These are phyloP conservation scores for Fragosphaeria purpurea DNA, from an alignment of 2,329 filamentous ascomycete genomes.

Conservation along the genomic window DNA sequence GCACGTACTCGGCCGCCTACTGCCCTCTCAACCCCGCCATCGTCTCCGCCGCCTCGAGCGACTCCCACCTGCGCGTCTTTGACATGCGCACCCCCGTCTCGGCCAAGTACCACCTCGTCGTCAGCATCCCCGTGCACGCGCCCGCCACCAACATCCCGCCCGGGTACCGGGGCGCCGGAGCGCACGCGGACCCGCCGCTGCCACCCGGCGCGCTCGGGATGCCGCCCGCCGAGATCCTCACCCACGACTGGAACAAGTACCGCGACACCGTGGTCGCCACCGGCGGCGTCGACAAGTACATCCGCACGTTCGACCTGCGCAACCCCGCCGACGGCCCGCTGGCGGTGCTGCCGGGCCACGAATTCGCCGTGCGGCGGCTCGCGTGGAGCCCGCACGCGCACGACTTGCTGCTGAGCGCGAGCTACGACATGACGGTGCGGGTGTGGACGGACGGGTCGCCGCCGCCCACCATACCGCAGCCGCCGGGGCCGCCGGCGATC, in stretches of 20 bases:
- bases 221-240: constrained; percentile 73
- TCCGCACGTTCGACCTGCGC: constrained; percentile 86
- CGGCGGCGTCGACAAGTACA: constrained; percentile 75
- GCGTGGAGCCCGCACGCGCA: constrained; percentile 92
- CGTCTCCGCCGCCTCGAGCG: constrained; percentile 77
- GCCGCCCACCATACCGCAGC: constrained; percentile 22
- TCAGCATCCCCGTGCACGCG: constrained; percentile 75
- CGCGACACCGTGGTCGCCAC: constrained; percentile 74
- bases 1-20: constrained; percentile 89
- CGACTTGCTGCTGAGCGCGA: constrained; percentile 76
- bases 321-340: constrained; percentile 63
- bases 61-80: constrained; percentile 82
- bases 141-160: constrained; percentile 27
- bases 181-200: constrained; percentile 14
- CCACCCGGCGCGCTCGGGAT: constrained; percentile 24
- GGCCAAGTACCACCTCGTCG: constrained; percentile 76
- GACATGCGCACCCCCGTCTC: constrained; percentile 80
- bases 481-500: constrained; percentile 19
- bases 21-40: constrained; percentile 79
- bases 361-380: constrained; percentile 78
- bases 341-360: constrained; percentile 69
- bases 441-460: constrained; percentile 73
- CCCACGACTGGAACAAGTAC: constrained; percentile 99
- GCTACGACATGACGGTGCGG: constrained; percentile 96
- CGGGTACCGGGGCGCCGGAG: constrained; percentile 18